Conservation (phyloP, 306 rosid genomes). For the Clitoria ternatea region DNA sequence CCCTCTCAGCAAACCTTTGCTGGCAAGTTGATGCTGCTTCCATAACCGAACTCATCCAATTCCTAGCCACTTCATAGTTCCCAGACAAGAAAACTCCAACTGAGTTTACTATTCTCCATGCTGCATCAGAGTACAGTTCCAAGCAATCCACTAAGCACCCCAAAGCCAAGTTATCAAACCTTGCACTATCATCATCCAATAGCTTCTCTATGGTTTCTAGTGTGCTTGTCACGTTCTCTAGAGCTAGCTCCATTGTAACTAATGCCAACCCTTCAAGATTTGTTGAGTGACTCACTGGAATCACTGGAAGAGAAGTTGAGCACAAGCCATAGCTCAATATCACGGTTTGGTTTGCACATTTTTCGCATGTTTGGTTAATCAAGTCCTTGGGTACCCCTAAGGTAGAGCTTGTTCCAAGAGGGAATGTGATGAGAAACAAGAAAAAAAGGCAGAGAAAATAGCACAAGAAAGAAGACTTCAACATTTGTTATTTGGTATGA, state of each 20-base stretch:
- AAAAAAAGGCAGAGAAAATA: not conserved
- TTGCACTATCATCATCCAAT: not conserved
- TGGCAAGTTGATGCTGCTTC: slow-evolving; percentile 57
- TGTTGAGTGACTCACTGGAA: slow-evolving; percentile 40
- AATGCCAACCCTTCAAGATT: slow-evolving; percentile 55
- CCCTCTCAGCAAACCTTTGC: slow-evolving; percentile 47
- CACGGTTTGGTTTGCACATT: slow-evolving; percentile 39
- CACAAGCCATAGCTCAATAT: slow-evolving; percentile 36
- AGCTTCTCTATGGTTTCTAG: slow-evolving; percentile 33
- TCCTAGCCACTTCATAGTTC: slow-evolving; percentile 25
- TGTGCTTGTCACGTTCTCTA: slow-evolving; percentile 38
- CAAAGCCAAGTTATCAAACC: slow-evolving; percentile 1
- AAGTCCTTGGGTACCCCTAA: slow-evolving; percentile 17
- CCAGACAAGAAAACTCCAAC: slow-evolving; percentile 36
- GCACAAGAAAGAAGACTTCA: not conserved
- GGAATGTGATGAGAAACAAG: not conserved
- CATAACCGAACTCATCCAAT: slow-evolving; percentile 50
- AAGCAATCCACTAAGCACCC: slow-evolving; percentile 51
- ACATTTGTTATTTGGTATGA: slow-evolving; percentile 13
- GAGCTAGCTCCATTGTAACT: slow-evolving; percentile 58
- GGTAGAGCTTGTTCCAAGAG: slow-evolving; percentile 10
- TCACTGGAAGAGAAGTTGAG: slow-evolving; percentile 31
- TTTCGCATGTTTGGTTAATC: slow-evolving; percentile 42
- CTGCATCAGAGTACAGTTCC: slow-evolving; percentile 49
- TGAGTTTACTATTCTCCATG: slow-evolving; percentile 34